A percentile compares a stretch with the other conserved stretches of the same genome.
Conservation (phyloP, 768 basidiomycete genomes). For the Lactarius pseudohatsudake region DNA sequence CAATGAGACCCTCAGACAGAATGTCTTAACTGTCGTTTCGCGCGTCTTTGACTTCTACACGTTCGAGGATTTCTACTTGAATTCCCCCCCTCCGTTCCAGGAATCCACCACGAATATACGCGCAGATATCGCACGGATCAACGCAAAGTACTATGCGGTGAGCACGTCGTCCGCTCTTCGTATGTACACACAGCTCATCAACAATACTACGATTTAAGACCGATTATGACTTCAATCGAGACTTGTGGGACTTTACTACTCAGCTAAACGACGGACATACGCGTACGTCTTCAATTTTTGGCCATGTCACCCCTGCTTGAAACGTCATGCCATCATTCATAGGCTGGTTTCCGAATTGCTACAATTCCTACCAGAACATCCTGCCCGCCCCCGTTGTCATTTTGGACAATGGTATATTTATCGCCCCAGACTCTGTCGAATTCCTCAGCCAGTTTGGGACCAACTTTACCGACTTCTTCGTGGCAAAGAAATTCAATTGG, state of each 20-base stretch:
- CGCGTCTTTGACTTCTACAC: conserved; percentile 43
- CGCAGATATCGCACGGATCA: conserved; percentile 47
- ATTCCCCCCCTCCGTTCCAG: conserved; percentile 40
- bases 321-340: background rate
- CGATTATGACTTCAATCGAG: conserved; percentile 65
- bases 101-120: conserved; percentile 51
- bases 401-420: conserved; percentile 40
- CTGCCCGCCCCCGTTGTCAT: conserved; percentile 51
- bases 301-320: background rate
- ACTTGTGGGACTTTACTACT: conserved; percentile 56
- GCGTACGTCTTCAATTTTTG: conserved; percentile 38
- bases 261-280: conserved; percentile 68
- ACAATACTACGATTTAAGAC: conserved; percentile 39
- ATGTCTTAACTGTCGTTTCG: conserved; percentile 37
- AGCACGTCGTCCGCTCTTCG: conserved; percentile 2
- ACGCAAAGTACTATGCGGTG: conserved; percentile 48
- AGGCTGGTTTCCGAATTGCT: conserved; percentile 62
- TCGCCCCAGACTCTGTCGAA: conserved; percentile 56
- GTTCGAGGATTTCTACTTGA: conserved; percentile 41
- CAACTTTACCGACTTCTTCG: conserved; percentile 45
- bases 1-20: conserved; percentile 41
- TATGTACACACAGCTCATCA: background rate
- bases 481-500: conserved; percentile 52
- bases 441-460: conserved; percentile 48
- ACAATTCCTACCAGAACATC: conserved; percentile 45